These are phyloP conservation scores for Microthlaspi erraticum DNA, from an alignment of 345 rosid genomes.

Conservation along the genomic window DNA sequence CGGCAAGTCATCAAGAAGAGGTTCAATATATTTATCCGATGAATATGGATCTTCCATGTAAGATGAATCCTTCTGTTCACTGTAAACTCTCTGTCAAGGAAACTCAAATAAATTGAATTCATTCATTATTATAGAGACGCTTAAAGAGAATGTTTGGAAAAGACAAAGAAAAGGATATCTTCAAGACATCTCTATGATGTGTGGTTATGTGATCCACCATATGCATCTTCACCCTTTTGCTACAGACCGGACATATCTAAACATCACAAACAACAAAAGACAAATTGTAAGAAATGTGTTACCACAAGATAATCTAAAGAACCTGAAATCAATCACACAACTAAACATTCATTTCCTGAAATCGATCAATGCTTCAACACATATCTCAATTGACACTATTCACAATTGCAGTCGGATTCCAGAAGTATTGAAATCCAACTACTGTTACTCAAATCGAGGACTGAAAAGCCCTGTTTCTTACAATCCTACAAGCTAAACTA, in stretches of 20 bases:
- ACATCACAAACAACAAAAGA: constrained; percentile 30
- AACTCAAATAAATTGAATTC: constrained; percentile 18
- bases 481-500: constrained; percentile 1
- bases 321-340: not conserved
- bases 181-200: constrained; percentile 43
- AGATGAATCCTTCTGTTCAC: constrained; percentile 33
- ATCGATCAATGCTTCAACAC: not conserved
- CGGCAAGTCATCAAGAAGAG: constrained; percentile 21
- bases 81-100: constrained; percentile 41
- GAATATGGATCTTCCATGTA: constrained; percentile 38
- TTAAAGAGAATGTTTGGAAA: not conserved
- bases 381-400: not conserved
- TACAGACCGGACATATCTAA: constrained; percentile 44
- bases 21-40: constrained; percentile 34
- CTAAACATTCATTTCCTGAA: not conserved
- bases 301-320: constrained; percentile 2
- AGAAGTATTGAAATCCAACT: not conserved
- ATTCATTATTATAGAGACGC: not conserved
- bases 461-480: not conserved
- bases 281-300: not conserved
- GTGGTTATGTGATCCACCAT: constrained; percentile 45
- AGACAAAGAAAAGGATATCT: constrained; percentile 38
- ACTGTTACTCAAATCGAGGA: not conserved
- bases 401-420: not conserved
- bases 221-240: constrained; percentile 42